Conservation (phyloP, 306 rosid species). For the Oemleria cerasiformis region DNA sequence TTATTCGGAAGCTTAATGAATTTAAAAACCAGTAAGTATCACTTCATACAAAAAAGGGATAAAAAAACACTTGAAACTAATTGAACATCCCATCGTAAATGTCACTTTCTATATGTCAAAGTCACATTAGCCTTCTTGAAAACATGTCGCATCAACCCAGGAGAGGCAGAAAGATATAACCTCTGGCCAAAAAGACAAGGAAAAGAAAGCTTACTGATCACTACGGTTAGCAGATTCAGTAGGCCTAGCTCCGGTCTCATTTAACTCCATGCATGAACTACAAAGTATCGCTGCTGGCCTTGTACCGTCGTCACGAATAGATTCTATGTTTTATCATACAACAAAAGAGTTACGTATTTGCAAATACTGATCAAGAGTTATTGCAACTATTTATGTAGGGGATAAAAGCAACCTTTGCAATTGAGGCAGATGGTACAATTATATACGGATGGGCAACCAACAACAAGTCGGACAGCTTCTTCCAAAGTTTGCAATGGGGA, state of each 20-base stretch:
- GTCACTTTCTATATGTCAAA: background rate
- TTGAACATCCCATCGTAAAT: background rate
- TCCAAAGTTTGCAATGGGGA: constrained; percentile 47
- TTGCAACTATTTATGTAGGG: constrained; percentile 12
- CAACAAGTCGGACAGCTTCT: constrained; percentile 46
- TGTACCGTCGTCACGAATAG: constrained; percentile 28
- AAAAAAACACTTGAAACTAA: background rate
- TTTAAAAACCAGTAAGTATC: background rate
- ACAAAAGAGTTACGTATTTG: background rate
- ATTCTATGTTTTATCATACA: constrained; percentile 30
- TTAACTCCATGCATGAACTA: constrained; percentile 46
- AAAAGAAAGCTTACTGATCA: constrained; percentile 20
- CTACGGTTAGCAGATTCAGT: constrained; percentile 20
- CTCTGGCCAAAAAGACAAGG: background rate
- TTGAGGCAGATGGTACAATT: constrained; percentile 58
- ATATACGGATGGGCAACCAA: constrained; percentile 50
- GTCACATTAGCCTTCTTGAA: background rate
- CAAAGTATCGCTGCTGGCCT: constrained; percentile 56
- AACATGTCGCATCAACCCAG: background rate
- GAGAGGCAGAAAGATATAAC: background rate
- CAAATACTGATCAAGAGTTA: background rate
- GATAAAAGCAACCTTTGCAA: constrained; percentile 66
- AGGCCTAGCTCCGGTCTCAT: constrained; percentile 33
- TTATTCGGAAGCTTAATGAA: background rate
- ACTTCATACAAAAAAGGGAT: background rate